Evolutionary conservation across 1,284 basidiomycete genomes (phyloP).

Genomic region (Psilocybe mexicana): DNA sequence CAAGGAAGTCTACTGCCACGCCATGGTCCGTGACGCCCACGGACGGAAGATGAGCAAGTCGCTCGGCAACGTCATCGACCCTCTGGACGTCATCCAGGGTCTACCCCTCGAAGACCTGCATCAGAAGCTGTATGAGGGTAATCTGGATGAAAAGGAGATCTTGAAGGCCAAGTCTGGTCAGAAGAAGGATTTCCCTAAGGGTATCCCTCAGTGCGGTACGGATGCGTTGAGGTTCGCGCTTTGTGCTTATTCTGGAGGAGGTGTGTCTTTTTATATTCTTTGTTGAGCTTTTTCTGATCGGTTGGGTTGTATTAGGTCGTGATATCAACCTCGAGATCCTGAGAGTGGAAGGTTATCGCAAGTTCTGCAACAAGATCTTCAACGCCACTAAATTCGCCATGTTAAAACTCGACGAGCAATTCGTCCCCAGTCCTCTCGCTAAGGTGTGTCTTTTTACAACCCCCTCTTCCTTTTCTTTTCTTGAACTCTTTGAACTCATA

Average conservation of each 20-base stretch:
- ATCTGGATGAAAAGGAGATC: constrained; percentile 94
- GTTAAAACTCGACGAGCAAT: constrained; percentile 86
- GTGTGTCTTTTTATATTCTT: constrained; percentile 38
- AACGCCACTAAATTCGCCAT: constrained; percentile 99
- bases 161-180: constrained; percentile 90
- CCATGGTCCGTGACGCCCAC: constrained; percentile 98
- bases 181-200: constrained; percentile 99
- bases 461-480: neutral
- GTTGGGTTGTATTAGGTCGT: constrained; percentile 53
- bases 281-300: neutral
- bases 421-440: constrained; percentile 70
- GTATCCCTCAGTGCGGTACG: constrained; percentile 98
- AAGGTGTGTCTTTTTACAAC: constrained; percentile 47
- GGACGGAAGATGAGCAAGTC: constrained; percentile 99
- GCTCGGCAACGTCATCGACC: constrained; percentile 97
- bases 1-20: constrained; percentile 97
- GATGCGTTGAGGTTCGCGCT: constrained; percentile 96
- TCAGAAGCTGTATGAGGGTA: constrained; percentile 86
- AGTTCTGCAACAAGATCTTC: constrained; percentile 99
- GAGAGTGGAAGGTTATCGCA: constrained; percentile 98
- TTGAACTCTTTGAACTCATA: neutral
- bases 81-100: constrained; percentile 94
- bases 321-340: constrained; percentile 97
- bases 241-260: constrained; percentile 91
- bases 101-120: constrained; percentile 84